Conservation (phyloP, 495 filamentous ascomycete genomes). For the Friedmanniomyces simplex region DNA sequence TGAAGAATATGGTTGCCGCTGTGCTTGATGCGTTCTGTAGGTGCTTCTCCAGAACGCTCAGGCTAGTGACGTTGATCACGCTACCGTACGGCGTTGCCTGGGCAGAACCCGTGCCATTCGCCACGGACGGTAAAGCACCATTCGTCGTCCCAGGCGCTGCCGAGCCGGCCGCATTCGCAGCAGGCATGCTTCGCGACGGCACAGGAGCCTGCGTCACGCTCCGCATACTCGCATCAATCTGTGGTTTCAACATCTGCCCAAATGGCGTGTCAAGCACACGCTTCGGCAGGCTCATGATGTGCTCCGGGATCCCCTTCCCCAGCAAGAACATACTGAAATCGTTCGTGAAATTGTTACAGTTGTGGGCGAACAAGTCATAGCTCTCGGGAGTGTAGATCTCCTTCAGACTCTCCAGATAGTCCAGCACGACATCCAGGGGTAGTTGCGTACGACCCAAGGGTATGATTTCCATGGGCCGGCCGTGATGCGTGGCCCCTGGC, state of each 20-base stretch:
- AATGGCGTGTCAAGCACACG: conserved; percentile 83
- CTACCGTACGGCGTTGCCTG: conserved; percentile 20
- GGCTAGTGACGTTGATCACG: conserved; percentile 44
- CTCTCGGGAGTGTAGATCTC: conserved; percentile 75
- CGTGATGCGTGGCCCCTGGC: conserved; percentile 77
- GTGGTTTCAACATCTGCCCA: conserved; percentile 78
- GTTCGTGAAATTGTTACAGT: conserved; percentile 95
- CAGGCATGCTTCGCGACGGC: conserved; percentile 14
- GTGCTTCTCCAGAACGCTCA: conserved; percentile 49
- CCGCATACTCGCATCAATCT: conserved; percentile 64
- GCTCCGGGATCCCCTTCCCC: conserved; percentile 77
- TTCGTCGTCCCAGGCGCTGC: neutral
- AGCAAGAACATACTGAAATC: conserved; percentile 84
- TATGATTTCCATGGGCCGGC: conserved; percentile 66
- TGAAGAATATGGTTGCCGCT: conserved; percentile 87
- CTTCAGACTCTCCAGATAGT: conserved; percentile 78
- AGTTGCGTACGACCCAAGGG: conserved; percentile 65
- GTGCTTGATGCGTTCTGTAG: conserved; percentile 48
- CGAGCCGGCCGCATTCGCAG: neutral
- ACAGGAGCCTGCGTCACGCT: conserved; percentile 45
- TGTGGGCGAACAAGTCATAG: conserved; percentile 82
- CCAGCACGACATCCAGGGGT: conserved; percentile 71
- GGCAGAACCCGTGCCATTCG: neutral
- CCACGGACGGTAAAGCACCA: neutral
- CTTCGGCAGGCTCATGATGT: conserved; percentile 81